phyloP scores from a whole-genome alignment of 2,329 filamentous ascomycete species.

The Arachnomyces sp. region DNA sequence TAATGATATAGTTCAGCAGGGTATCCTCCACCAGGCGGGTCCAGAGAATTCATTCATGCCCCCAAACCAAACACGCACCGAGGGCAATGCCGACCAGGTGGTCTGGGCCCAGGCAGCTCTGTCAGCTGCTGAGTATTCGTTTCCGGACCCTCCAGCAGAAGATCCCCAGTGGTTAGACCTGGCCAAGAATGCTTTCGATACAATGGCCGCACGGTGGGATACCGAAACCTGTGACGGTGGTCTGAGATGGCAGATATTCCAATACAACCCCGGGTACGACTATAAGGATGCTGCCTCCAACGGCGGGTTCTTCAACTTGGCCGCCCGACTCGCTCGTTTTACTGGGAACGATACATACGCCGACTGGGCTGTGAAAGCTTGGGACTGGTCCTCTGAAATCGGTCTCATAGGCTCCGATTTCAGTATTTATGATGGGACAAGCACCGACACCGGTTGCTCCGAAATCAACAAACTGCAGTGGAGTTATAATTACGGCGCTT shows the following conservation, averaged over 20 bases:
- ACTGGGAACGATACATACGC: conserved; percentile 59
- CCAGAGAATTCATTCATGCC: conserved; percentile 31
- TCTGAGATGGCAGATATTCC: conserved; percentile 73
- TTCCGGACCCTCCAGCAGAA: conserved; percentile 31
- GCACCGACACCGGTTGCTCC: conserved; percentile 51
- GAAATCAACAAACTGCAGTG: conserved; percentile 56
- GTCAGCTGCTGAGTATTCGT: conserved; percentile 46
- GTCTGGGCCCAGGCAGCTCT: conserved; percentile 52
- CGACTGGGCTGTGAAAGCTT: conserved; percentile 53
- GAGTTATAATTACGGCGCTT: conserved; percentile 57
- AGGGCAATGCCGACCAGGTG: conserved; percentile 51
- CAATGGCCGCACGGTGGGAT: conserved; percentile 63
- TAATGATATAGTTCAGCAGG: conserved; percentile 30
- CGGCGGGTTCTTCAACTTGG: conserved; percentile 73
- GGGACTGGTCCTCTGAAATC: conserved; percentile 51
- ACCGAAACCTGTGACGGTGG: conserved; percentile 59
- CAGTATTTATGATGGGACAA: conserved; percentile 57
- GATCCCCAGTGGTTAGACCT: conserved; percentile 43
- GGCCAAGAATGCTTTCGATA: conserved; percentile 63
- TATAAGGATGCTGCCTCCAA: conserved; percentile 82
- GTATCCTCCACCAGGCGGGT: conserved; percentile 31
- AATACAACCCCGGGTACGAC: conserved; percentile 65
- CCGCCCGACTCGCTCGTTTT: conserved; percentile 60
- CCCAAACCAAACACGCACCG: conserved; percentile 31
- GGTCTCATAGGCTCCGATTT: conserved; percentile 54